phyloP scores from a whole-genome alignment of 2,329 filamentous ascomycete genomes.

The Exophiala bonariae region DNA sequence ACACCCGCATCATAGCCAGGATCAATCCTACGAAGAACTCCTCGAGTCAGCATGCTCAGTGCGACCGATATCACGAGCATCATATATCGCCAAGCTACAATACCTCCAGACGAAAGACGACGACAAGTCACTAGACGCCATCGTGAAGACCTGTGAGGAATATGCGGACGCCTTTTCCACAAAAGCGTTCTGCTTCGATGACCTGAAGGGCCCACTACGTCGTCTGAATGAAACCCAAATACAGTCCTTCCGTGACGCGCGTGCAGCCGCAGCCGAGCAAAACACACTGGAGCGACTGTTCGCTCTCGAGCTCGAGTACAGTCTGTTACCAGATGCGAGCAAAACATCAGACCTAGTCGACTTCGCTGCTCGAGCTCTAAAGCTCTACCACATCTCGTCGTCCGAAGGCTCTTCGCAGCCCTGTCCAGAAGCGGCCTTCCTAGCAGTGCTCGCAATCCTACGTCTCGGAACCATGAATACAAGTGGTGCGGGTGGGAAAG shows the following conservation, averaged over 20 bases:
- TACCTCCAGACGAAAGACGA: slow-evolving; percentile 30
- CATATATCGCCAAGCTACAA: slow-evolving; percentile 18
- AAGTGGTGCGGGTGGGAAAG: too few relatives aligned
- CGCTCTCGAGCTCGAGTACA: slow-evolving; percentile 21
- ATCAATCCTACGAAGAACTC: slow-evolving; percentile 5
- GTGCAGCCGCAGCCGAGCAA: slow-evolving; percentile 30
- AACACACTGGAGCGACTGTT: slow-evolving; percentile 16
- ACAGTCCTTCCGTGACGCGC: slow-evolving; percentile 30
- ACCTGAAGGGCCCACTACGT: slow-evolving; percentile 34
- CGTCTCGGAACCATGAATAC: slow-evolving; percentile 4
- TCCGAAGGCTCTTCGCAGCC: slow-evolving; percentile 1
- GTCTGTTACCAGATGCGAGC: background rate
- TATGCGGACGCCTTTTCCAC: slow-evolving; percentile 43
- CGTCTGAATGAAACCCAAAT: slow-evolving; percentile 16
- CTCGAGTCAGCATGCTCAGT: slow-evolving; percentile 12
- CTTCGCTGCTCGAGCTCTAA: slow-evolving; percentile 16
- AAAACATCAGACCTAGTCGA: slow-evolving; percentile 5
- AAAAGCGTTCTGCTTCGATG: slow-evolving; percentile 48
- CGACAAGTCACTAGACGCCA: slow-evolving; percentile 30
- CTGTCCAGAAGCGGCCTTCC: slow-evolving; percentile 21
- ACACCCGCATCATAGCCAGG: background rate
- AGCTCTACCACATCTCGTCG: slow-evolving; percentile 11
- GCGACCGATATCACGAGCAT: slow-evolving; percentile 13
- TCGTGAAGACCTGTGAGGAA: slow-evolving; percentile 38
- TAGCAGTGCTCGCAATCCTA: slow-evolving; percentile 22